Conservation (phyloP, 441 rosid species). For the Pelargonium fulgidum region DNA sequence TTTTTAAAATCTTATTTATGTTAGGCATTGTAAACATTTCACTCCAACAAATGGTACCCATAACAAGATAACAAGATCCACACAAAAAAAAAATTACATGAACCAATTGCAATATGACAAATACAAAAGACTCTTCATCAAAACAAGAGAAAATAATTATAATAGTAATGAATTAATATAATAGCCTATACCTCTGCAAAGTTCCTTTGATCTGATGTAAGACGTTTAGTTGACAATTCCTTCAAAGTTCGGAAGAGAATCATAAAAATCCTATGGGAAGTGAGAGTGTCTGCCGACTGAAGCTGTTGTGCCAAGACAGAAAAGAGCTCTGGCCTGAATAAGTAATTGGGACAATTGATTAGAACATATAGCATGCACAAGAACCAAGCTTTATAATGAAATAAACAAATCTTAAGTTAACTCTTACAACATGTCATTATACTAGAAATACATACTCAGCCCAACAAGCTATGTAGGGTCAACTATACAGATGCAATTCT, state of each 20-base stretch:
- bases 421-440: too few species aligned
- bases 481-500: too few species aligned
- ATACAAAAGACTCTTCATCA: neutral
- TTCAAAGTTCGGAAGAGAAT: constrained; percentile 86
- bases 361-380: constrained; percentile 14
- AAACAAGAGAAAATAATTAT: neutral
- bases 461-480: too few species aligned
- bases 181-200: constrained; percentile 61
- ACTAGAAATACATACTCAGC: too few species aligned
- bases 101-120: neutral
- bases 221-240: constrained; percentile 92
- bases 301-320: constrained; percentile 80
- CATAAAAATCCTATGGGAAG: constrained; percentile 87
- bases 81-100: constrained; percentile 1
- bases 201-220: constrained; percentile 76
- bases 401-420: neutral
- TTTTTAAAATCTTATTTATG: neutral
- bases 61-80: neutral
- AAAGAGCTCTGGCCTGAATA: constrained; percentile 81
- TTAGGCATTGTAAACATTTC: neutral
- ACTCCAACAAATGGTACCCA: neutral
- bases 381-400: too few species aligned
- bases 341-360: constrained; percentile 23
- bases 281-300: constrained; percentile 69
- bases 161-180: constrained; percentile 16